Percentiles rank a stretch among this genome's conserved stretches.
Conservation (phyloP, 768 basidiomycete species). For the Russula griseocarnosa region DNA sequence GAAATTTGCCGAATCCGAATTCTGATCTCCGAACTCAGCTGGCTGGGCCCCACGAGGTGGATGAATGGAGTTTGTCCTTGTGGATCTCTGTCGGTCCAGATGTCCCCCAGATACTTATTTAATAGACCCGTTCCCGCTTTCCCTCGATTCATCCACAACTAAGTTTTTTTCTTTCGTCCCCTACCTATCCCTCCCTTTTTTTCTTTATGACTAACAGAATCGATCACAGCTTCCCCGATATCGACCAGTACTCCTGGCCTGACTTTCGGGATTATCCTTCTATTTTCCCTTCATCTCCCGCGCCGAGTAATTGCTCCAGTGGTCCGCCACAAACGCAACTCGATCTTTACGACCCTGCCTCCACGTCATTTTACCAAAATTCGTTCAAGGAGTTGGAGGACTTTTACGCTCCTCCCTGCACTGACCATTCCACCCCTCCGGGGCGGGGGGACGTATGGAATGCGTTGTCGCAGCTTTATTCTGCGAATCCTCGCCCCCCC, state of each 20-base stretch:
- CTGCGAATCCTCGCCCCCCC: not conserved
- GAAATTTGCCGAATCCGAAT: slow-evolving; percentile 15
- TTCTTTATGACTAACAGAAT: slow-evolving; percentile 1
- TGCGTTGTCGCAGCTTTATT: slow-evolving; percentile 7
- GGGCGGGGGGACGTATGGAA: not conserved
- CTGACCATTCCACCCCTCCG: not conserved
- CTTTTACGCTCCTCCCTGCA: not conserved
- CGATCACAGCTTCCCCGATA: not conserved
- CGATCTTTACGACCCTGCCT: not conserved
- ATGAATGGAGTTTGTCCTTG: slow-evolving; percentile 16
- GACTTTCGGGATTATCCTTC: not conserved
- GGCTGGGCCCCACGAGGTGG: slow-evolving; percentile 12
- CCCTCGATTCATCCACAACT: slow-evolving; percentile 17
- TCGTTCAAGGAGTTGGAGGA: not conserved
- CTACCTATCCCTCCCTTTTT: not conserved
- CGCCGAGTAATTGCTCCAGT: not conserved
- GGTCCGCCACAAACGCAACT: not conserved
- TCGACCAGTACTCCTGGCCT: slow-evolving; percentile 11
- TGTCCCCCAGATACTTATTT: slow-evolving; percentile 13
- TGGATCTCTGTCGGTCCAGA: slow-evolving; percentile 17
- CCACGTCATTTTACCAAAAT: slow-evolving; percentile 1
- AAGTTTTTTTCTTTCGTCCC: not conserved
- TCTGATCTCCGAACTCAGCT: slow-evolving; percentile 23
- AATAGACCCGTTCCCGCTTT: slow-evolving; percentile 7
- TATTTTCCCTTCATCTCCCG: not conserved